Conservation (phyloP, 768 basidiomycete genomes). For the Boletus sp. region DNA sequence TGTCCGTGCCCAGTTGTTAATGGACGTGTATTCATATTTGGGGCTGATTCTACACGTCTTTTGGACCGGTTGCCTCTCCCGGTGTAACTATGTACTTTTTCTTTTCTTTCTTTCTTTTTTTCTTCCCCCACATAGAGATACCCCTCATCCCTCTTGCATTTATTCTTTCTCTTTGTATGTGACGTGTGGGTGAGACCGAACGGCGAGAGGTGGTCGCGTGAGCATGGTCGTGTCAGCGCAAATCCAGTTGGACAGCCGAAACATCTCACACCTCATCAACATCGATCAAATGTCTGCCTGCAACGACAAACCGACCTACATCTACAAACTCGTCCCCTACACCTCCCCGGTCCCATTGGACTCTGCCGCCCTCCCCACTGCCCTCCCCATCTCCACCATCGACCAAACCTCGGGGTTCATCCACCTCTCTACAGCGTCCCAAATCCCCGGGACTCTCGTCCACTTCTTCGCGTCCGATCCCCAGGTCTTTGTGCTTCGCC, state of each 20-base stretch:
- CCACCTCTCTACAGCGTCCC: constrained; percentile 52
- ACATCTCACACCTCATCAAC: background rate
- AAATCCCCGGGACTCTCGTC: constrained; percentile 45
- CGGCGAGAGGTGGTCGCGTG: background rate
- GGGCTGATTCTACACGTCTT: constrained; percentile 1
- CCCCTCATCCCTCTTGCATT: constrained; percentile 17
- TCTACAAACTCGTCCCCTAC: constrained; percentile 59
- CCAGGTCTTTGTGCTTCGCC: constrained; percentile 41
- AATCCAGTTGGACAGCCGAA: background rate
- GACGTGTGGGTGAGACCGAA: background rate
- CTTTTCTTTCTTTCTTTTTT: background rate
- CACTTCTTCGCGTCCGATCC: constrained; percentile 43
- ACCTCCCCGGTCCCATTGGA: constrained; percentile 37
- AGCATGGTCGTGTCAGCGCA: background rate
- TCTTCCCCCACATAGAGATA: constrained; percentile 23
- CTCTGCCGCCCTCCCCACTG: constrained; percentile 36
- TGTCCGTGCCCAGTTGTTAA: constrained; percentile 12
- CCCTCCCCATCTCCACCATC: constrained; percentile 48
- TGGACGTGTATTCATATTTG: constrained; percentile 23
- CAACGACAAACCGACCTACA: constrained; percentile 39
- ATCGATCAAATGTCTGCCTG: constrained; percentile 4
- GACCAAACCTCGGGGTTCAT: constrained; percentile 48
- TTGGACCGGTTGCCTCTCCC: constrained; percentile 16
- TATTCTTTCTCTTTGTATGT: background rate
- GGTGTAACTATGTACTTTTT: constrained; percentile 25